phyloP scores from a whole-genome alignment of 352 stramenopile species.

The Phytophthora agathidicida region DNA sequence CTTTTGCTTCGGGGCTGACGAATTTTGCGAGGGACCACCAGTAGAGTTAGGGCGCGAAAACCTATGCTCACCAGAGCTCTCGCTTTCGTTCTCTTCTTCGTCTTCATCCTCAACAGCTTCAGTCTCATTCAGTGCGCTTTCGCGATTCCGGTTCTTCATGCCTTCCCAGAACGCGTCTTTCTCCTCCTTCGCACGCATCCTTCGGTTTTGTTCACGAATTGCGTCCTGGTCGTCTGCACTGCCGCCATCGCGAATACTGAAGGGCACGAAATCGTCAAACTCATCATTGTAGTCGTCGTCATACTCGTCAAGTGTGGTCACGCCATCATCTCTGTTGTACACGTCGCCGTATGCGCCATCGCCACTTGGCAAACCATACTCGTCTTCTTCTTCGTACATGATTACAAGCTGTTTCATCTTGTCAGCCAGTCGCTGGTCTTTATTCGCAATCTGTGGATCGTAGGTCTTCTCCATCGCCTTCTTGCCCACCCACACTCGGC shows the following conservation, averaged over 20 bases:
- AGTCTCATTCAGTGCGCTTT: slow-evolving; percentile 6
- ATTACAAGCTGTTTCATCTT: slow-evolving; percentile 62
- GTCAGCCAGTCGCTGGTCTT: slow-evolving; percentile 47
- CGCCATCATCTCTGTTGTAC: slow-evolving; percentile 18
- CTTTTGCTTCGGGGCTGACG: slow-evolving; percentile 16
- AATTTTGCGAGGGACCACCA: neutral
- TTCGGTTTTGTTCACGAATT: slow-evolving; percentile 60
- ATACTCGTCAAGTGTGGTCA: slow-evolving; percentile 57
- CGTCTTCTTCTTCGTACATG: slow-evolving; percentile 60
- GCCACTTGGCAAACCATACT: slow-evolving; percentile 22
- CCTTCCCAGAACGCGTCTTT: slow-evolving; percentile 75
- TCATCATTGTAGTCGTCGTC: slow-evolving; percentile 90
- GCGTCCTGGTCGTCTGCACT: slow-evolving; percentile 54
- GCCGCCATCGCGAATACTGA: slow-evolving; percentile 53
- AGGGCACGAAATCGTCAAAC: slow-evolving; percentile 81
- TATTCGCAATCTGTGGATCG: slow-evolving; percentile 58
- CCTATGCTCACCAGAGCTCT: slow-evolving; percentile 9
- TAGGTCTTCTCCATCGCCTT: slow-evolving; percentile 64
- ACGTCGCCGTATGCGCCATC: slow-evolving; percentile 1
- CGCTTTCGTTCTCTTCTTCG: slow-evolving; percentile 29
- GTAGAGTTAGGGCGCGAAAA: neutral
- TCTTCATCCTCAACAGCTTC: slow-evolving; percentile 28
- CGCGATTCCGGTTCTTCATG: slow-evolving; percentile 70
- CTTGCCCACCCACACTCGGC: slow-evolving; percentile 69
- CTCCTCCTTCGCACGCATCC: slow-evolving; percentile 56